A percentile compares a stretch with the other conserved stretches of the same genome.
Conservation (phyloP, 2,329 filamentous ascomycete genomes). For the Elsinoe perseae region DNA sequence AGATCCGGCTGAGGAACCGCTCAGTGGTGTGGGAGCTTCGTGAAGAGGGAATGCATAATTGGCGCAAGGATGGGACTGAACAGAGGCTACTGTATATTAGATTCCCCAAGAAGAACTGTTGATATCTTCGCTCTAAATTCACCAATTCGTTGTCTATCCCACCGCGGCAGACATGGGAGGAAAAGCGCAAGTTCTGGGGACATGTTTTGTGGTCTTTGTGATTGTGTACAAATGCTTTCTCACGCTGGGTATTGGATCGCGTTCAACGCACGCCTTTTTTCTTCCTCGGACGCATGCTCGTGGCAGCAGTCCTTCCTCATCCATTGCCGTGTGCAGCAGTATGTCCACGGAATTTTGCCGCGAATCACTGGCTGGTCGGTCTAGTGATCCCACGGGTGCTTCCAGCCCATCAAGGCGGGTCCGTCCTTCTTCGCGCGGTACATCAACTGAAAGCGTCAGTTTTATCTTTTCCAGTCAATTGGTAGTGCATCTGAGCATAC, state of each 20-base stretch:
- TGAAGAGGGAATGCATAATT: slow-evolving; percentile 17
- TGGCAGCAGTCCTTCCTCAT: too few species aligned
- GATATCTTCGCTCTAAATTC: neutral
- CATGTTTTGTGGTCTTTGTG: neutral
- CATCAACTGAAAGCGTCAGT: slow-evolving; percentile 58
- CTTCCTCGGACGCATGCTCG: too few species aligned
- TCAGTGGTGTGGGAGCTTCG: slow-evolving; percentile 26
- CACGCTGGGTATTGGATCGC: too few species aligned
- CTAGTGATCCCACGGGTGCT: slow-evolving; percentile 95
- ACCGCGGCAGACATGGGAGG: neutral
- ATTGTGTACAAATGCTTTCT: neutral
- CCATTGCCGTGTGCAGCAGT: neutral
- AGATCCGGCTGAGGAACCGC: slow-evolving; percentile 25
- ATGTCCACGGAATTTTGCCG: neutral
- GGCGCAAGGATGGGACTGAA: neutral
- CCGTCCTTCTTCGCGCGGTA: slow-evolving; percentile 76
- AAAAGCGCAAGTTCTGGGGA: neutral
- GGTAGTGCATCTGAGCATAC: slow-evolving; percentile 49
- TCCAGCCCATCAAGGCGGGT: slow-evolving; percentile 82
- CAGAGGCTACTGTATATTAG: neutral
- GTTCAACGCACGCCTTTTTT: too few species aligned
- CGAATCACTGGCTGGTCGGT: slow-evolving; percentile 17
- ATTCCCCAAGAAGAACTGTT: neutral
- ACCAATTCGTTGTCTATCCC: neutral
- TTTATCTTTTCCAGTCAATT: neutral